phyloP scores from a whole-genome alignment of 148 eudicot species.

The Heliamphora exappendiculata region DNA sequence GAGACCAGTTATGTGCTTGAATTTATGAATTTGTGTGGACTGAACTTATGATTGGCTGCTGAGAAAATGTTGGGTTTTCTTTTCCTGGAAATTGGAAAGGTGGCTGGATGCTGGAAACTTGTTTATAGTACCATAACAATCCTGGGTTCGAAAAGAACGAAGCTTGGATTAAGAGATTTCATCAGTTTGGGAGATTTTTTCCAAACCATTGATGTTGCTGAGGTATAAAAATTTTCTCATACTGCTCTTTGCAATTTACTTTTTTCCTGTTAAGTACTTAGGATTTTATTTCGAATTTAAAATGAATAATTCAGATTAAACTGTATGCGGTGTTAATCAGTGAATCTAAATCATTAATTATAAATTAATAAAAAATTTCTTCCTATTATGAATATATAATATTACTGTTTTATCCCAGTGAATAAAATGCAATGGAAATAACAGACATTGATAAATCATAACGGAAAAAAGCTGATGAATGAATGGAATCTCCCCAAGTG shows the following conservation, averaged over 20 bases:
- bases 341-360: too few relatives aligned
- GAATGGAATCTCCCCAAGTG: too few relatives aligned
- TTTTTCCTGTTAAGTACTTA: too few relatives aligned
- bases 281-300: too few relatives aligned
- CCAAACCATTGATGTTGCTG: constrained; percentile 55
- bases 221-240: constrained; percentile 38
- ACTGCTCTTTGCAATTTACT: not conserved
- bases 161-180: constrained; percentile 87
- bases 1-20: not conserved
- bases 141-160: constrained; percentile 79
- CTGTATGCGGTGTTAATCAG: too few relatives aligned
- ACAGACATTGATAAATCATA: too few relatives aligned
- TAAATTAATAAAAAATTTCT: too few relatives aligned
- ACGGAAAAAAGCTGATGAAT: too few relatives aligned
- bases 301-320: too few relatives aligned
- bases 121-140: constrained; percentile 82
- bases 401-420: too few relatives aligned
- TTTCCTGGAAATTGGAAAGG: constrained; percentile 33
- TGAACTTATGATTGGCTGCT: not conserved
- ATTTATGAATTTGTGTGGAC: not conserved
- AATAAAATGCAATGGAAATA: too few relatives aligned
- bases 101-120: constrained; percentile 80
- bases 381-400: too few relatives aligned
- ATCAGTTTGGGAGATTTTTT: constrained; percentile 68
- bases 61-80: not conserved